phyloP scores from a whole-genome alignment of 2,329 filamentous ascomycete genomes.

The Huntiella abstrusa region DNA sequence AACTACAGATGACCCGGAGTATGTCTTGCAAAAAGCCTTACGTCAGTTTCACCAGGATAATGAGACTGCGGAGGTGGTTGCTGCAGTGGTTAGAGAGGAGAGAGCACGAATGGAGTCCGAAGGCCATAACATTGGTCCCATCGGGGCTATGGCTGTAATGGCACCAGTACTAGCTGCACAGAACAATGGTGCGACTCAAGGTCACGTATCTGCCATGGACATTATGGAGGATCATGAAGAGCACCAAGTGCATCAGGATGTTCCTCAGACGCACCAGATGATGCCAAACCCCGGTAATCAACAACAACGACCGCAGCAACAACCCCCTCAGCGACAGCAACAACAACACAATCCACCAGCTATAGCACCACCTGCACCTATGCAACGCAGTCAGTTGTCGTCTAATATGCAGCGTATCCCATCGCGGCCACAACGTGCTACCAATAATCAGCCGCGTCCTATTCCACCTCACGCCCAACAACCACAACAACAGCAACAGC shows the following conservation, averaged over 20 bases:
- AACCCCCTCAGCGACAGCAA: not conserved
- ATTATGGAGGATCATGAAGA: not conserved
- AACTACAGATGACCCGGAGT: constrained; percentile 33
- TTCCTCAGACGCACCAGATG: not conserved
- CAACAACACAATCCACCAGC: not conserved
- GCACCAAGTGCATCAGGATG: not conserved
- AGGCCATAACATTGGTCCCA: constrained; percentile 8
- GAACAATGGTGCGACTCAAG: too few relatives aligned
- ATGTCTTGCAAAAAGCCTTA: constrained; percentile 39
- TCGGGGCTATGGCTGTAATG: not conserved
- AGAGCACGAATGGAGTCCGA: constrained; percentile 29
- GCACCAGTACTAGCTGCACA: too few relatives aligned
- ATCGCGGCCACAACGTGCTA: too few relatives aligned
- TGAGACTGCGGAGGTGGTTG: constrained; percentile 37
- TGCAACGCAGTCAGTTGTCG: too few relatives aligned
- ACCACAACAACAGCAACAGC: not conserved
- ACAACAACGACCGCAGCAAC: not conserved
- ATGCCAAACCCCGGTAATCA: not conserved
- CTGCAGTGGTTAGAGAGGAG: constrained; percentile 33
- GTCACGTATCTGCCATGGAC: not conserved
- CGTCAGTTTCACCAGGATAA: constrained; percentile 40
- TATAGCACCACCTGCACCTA: too few relatives aligned
- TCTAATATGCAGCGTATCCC: too few relatives aligned
- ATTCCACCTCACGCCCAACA: not conserved
- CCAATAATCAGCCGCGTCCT: too few relatives aligned